These are phyloP conservation scores for Tetrahymena borealis DNA, from an alignment of 73 alveolate species.

Conservation along the genomic window DNA sequence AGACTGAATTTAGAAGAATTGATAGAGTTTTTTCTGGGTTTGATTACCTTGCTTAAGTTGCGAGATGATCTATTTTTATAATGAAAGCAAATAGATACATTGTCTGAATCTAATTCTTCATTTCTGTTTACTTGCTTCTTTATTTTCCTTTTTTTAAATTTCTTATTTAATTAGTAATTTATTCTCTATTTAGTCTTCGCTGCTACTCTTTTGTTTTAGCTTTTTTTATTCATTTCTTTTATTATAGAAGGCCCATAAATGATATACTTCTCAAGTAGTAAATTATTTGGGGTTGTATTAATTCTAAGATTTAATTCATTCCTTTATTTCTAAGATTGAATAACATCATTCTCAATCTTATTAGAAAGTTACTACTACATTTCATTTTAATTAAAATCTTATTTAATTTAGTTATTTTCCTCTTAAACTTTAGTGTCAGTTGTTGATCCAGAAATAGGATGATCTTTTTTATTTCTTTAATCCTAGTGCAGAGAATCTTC, in stretches of 20 bases:
- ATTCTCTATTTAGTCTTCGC: not conserved
- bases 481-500: not conserved
- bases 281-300: not conserved
- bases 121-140: not conserved
- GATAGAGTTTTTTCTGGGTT: not conserved
- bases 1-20: not conserved
- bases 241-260: not conserved
- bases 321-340: too few relatives aligned
- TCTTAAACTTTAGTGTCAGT: too few relatives aligned
- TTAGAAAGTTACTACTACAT: too few relatives aligned
- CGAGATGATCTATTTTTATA: not conserved
- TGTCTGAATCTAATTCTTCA: not conserved
- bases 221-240: not conserved
- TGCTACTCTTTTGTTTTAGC: not conserved
- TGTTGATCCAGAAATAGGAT: too few relatives aligned
- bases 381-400: too few relatives aligned
- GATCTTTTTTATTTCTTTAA: not conserved
- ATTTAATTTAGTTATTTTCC: too few relatives aligned
- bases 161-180: not conserved
- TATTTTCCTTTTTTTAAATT: not conserved
- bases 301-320: not conserved
- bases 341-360: too few relatives aligned
- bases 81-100: not conserved
- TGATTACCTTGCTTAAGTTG: not conserved
- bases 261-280: not conserved